Evolutionary conservation across 306 rosid species (phyloP), one percentile per base, ranked within the genome.

Genomic region (Bauhinia variegata): DNA sequence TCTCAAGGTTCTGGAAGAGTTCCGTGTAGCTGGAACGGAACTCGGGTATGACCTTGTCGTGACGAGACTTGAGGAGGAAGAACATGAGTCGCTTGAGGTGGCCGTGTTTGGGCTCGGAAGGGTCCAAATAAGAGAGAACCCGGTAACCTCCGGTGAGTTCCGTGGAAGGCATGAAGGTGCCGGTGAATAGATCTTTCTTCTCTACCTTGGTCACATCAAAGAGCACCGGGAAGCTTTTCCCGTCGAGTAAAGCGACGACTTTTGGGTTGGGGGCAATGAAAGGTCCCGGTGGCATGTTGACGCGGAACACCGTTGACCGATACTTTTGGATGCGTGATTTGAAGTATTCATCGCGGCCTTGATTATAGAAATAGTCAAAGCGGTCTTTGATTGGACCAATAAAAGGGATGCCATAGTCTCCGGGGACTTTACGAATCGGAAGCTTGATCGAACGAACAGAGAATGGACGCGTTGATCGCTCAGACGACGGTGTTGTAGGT

Each of bases 211-310:
- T 46, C 11, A 66, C 60, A 64, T 93, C 99, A 38, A 93, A 93
- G 56, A 93, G 96, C 3, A 83, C 73, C 0, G 96, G 95, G 64
- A 93, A 93, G 53, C 87, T 79, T 67, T 88, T 90, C 1, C 83
- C 97, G 77, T 93, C 99, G 31, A 93, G 97, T 12, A 93, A 60
- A 44, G 79, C 84, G 66, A 93, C 65, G 68, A 93, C 99, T 4
- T 74, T 75, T 11, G 99, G 65, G 37, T 85, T 60, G 5, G 74
- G 11, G 4, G 95, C 11, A 28, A 90, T 82, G 68, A 80, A 70
- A 0, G 95, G 95, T 3, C 99, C 99, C 0, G 99, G 99, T 1
- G 99, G 99, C 88, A 90, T 83, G 68, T 93, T 93, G 72, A 85
- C 83, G 49, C 97, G 79, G 78, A 78, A 93, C 1, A 93, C 87